Percentiles rank a stretch among this genome's conserved stretches.
Conservation (phyloP, 1,284 basidiomycete genomes). For the Heliocybe sulcata region DNA sequence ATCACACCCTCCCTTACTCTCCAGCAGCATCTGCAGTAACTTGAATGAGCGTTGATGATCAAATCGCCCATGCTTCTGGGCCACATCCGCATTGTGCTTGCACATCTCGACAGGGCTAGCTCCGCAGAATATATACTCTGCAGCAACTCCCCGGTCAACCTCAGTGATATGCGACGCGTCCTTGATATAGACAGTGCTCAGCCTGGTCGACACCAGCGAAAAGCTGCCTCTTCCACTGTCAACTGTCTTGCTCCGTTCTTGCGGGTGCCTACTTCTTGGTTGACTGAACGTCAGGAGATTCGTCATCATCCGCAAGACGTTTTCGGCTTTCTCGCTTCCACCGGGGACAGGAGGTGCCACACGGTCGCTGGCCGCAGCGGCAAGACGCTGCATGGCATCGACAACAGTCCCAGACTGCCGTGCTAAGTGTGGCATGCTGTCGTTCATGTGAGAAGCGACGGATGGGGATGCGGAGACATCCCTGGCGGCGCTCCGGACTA, state of each 20-base stretch:
- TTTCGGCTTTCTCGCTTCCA: conserved; percentile 38
- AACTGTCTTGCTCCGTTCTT: conserved; percentile 2
- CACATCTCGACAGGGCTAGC: conserved; percentile 41
- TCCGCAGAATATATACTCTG: conserved; percentile 50
- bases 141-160: conserved; percentile 55
- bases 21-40: conserved; percentile 49
- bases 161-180: conserved; percentile 49
- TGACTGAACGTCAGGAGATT: conserved; percentile 61
- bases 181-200: conserved; percentile 64
- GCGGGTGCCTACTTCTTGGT: conserved; percentile 26
- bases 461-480: conserved; percentile 43
- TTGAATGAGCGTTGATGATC: conserved; percentile 74
- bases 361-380: conserved; percentile 50
- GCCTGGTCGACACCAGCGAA: conserved; percentile 32
- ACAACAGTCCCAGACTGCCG: conserved; percentile 59
- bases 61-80: conserved; percentile 50
- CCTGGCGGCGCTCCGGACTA: conserved; percentile 48
- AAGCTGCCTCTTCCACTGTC: neutral
- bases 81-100: conserved; percentile 51
- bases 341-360: conserved; percentile 22
- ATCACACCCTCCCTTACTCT: conserved; percentile 7
- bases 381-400: conserved; percentile 61
- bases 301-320: conserved; percentile 65
- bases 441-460: conserved; percentile 21
- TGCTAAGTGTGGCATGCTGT: conserved; percentile 36